Evolutionary conservation across 2,329 filamentous ascomycete species (phyloP).

Genomic region (Bipolaris bicolor): DNA sequence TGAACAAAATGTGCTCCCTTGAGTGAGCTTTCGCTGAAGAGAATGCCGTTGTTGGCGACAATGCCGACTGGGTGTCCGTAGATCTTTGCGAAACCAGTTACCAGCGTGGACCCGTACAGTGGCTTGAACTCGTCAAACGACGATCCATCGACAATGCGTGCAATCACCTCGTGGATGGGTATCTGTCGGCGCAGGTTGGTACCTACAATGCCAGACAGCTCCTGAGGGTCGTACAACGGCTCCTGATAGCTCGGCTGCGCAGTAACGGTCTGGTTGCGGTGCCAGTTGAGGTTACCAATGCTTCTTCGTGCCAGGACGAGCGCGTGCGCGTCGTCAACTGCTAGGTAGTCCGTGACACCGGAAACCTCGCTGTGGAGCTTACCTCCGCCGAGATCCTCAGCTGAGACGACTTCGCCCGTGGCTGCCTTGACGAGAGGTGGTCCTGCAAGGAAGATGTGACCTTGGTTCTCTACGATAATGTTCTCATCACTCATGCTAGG

Average conservation of each 20-base stretch:
- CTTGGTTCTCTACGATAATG: conserved; percentile 94
- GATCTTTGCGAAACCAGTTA: conserved; percentile 87
- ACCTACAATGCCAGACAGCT: conserved; percentile 86
- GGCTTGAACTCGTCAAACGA: conserved; percentile 94
- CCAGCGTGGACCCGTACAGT: conserved; percentile 84
- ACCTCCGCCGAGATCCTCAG: conserved; percentile 89
- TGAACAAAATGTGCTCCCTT: conserved; percentile 98
- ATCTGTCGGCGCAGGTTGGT: conserved; percentile 88
- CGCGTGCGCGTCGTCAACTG: conserved; percentile 92
- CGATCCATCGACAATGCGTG: conserved; percentile 88
- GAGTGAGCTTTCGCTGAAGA: conserved; percentile 85
- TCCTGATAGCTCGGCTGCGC: conserved; percentile 64
- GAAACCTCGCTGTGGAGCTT: conserved; percentile 88
- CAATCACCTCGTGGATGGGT: conserved; percentile 87
- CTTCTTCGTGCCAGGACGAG: conserved; percentile 83
- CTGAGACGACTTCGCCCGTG: conserved; percentile 88
- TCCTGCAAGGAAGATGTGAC: conserved; percentile 96
- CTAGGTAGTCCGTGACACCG: conserved; percentile 93
- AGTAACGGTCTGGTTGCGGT: conserved; percentile 52
- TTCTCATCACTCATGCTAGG: conserved; percentile 97
- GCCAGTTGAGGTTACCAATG: conserved; percentile 90
- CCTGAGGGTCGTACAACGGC: conserved; percentile 77
- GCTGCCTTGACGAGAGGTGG: conserved; percentile 95
- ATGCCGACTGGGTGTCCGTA: conserved; percentile 92
- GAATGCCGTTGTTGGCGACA: conserved; percentile 92